Evolutionary conservation across 2,329 filamentous ascomycete species (phyloP).

Genomic region (Thelonectria rubi): DNA sequence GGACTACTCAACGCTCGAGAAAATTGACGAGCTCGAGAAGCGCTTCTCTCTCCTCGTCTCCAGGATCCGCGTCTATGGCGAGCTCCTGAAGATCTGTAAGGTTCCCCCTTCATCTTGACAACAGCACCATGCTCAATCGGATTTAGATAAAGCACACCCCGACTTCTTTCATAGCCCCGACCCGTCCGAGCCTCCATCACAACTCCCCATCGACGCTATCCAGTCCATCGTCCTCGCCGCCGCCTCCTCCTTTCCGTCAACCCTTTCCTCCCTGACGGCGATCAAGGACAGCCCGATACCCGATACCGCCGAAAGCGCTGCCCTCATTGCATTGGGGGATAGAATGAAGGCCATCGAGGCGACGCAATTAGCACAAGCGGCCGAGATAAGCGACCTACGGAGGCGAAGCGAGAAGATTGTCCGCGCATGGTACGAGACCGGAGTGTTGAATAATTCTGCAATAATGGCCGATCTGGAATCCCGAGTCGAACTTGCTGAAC

Average conservation of each 20-base stretch:
- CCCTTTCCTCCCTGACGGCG: conserved; percentile 66
- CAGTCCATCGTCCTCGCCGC: conserved; percentile 65
- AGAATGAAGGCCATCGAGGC: conserved; percentile 69
- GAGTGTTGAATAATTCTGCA: conserved; percentile 73
- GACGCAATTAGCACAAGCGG: conserved; percentile 68
- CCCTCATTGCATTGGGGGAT: conserved; percentile 66
- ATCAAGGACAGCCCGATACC: conserved; percentile 65
- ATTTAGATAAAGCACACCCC: conserved; percentile 61
- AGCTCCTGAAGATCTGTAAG: conserved; percentile 69
- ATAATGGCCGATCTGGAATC: conserved; percentile 77
- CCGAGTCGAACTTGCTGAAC: conserved; percentile 72
- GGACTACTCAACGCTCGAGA: conserved; percentile 53
- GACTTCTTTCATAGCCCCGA: conserved; percentile 62
- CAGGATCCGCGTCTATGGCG: conserved; percentile 64
- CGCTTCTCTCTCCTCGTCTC: conserved; percentile 62
- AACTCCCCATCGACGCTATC: conserved; percentile 61
- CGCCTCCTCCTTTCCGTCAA: conserved; percentile 63
- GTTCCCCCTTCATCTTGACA: conserved; percentile 8
- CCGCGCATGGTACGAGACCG: conserved; percentile 77
- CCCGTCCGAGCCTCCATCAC: conserved; percentile 58
- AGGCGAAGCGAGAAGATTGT: conserved; percentile 69
- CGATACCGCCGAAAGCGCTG: conserved; percentile 62
- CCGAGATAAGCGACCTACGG: conserved; percentile 70
- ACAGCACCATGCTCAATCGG: background rate
- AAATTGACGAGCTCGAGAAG: conserved; percentile 61